A percentile compares a stretch with the other conserved stretches of the same genome.
These are phyloP conservation scores for Melampsora abietis-canadensis DNA, from an alignment of 1,284 basidiomycete genomes.

Conservation along the genomic window DNA sequence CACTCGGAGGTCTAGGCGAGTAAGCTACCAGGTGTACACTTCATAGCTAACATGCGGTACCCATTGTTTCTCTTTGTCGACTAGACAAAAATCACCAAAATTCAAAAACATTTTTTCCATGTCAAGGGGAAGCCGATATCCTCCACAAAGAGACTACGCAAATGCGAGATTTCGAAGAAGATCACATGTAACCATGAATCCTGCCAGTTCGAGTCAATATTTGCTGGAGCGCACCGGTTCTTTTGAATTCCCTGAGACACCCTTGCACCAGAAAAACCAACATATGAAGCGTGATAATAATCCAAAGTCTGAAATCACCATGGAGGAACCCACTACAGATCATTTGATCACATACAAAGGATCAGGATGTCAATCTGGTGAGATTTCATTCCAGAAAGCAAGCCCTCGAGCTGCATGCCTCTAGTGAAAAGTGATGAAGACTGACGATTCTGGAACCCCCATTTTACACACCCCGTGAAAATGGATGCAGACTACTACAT, in stretches of 20 bases:
- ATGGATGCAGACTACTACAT: not conserved
- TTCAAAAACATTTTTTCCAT: constrained; percentile 3
- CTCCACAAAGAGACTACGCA: not conserved
- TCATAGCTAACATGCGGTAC: not conserved
- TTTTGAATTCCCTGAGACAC: not conserved
- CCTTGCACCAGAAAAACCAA: not conserved
- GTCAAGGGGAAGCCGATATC: too few relatives aligned
- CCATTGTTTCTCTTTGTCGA: not conserved
- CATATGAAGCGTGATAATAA: not conserved
- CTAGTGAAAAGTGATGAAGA: not conserved
- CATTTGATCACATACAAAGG: constrained; percentile 3
- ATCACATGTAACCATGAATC: not conserved
- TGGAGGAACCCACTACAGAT: not conserved
- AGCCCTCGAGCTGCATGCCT: not conserved
- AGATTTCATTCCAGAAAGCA: not conserved
- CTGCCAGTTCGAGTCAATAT: not conserved
- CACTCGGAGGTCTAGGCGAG: too few relatives aligned
- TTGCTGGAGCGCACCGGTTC: not conserved
- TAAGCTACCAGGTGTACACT: too few relatives aligned
- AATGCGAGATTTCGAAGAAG: not conserved
- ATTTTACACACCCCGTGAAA: not conserved
- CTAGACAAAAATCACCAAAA: constrained; percentile 9
- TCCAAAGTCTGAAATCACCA: not conserved
- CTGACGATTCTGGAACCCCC: not conserved
- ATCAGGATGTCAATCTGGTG: constrained; percentile 8